Percentiles rank a stretch among this genome's conserved stretches.
Evolutionary conservation across 2,329 filamentous ascomycete species (phyloP).

Genomic region (Phaeosphaeriaceae sp.): DNA sequence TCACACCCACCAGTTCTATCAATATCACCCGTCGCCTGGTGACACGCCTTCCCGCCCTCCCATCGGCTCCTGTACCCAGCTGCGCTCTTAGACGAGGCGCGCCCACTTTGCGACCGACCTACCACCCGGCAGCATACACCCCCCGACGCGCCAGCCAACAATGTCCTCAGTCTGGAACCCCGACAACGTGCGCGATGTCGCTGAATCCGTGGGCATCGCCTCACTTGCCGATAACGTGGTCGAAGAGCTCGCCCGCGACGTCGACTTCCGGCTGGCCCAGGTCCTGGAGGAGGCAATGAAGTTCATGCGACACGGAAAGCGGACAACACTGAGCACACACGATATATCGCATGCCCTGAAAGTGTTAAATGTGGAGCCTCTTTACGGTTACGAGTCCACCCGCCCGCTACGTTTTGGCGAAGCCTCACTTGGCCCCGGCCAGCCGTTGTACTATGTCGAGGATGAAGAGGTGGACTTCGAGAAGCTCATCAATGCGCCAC

Average conservation of each 20-base stretch:
- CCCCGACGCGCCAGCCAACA: slow-evolving; percentile 18
- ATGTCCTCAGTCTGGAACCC: slow-evolving; percentile 82
- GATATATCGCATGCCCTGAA: slow-evolving; percentile 87
- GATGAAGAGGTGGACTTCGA: slow-evolving; percentile 99
- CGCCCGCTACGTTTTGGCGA: slow-evolving; percentile 90
- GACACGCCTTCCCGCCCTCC: slow-evolving; percentile 30
- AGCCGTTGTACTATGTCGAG: slow-evolving; percentile 95
- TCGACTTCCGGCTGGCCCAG: slow-evolving; percentile 93
- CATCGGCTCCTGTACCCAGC: slow-evolving; percentile 18
- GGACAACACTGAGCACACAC: slow-evolving; percentile 85
- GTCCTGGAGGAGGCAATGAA: slow-evolving; percentile 93
- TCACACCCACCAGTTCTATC: slow-evolving; percentile 32
- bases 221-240: slow-evolving; percentile 84
- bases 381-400: slow-evolving; percentile 95
- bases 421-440: slow-evolving; percentile 88
- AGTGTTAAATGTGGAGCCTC: slow-evolving; percentile 88
- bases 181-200: slow-evolving; percentile 94
- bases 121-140: slow-evolving; percentile 13
- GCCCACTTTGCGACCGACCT: slow-evolving; percentile 14
- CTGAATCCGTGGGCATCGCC: slow-evolving; percentile 90
- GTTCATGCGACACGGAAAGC: slow-evolving; percentile 90
- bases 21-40: slow-evolving; percentile 29
- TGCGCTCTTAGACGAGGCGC: slow-evolving; percentile 13
- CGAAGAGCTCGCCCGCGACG: slow-evolving; percentile 87
- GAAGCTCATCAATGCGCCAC: slow-evolving; percentile 94